Percentiles rank a stretch among this genome's conserved stretches.
Conservation (phyloP, 2,329 filamentous ascomycete species). For the Didymella segeticola region DNA sequence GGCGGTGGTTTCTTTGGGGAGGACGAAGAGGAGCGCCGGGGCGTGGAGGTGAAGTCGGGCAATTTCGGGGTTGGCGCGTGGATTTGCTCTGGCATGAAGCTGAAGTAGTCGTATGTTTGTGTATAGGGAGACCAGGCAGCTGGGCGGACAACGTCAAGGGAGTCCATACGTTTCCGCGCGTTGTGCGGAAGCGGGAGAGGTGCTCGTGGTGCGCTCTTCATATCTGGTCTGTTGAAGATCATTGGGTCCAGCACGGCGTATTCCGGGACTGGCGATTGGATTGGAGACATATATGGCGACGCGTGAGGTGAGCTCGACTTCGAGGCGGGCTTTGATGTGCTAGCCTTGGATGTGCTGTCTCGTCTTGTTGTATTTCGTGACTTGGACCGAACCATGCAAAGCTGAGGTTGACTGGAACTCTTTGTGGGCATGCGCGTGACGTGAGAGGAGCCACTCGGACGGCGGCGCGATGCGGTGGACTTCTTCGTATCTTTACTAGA, state of each 20-base stretch:
- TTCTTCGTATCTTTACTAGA: slow-evolving; percentile 35
- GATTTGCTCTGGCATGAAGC: slow-evolving; percentile 18
- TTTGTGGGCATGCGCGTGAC: slow-evolving; percentile 43
- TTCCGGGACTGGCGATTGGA: slow-evolving; percentile 32
- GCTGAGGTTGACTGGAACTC: slow-evolving; percentile 43
- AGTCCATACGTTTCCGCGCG: slow-evolving; percentile 28
- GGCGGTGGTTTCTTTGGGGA: slow-evolving; percentile 9
- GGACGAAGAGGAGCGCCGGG: neutral
- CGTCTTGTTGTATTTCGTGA: slow-evolving; percentile 21
- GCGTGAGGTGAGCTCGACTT: slow-evolving; percentile 28
- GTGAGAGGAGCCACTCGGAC: slow-evolving; percentile 33
- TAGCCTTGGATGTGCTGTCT: slow-evolving; percentile 32
- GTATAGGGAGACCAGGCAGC: slow-evolving; percentile 13
- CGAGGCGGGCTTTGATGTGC: slow-evolving; percentile 23
- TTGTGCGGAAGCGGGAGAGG: neutral
- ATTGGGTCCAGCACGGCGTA: slow-evolving; percentile 36
- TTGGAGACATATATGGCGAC: slow-evolving; percentile 34
- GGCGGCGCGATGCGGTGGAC: slow-evolving; percentile 30
- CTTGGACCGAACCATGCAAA: slow-evolving; percentile 47
- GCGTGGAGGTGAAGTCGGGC: slow-evolving; percentile 21
- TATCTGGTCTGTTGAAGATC: slow-evolving; percentile 3
- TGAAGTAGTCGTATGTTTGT: slow-evolving; percentile 20
- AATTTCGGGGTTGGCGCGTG: slow-evolving; percentile 25
- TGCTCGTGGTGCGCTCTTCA: neutral
- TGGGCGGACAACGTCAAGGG: slow-evolving; percentile 27